Evolutionary conservation across 805 yeast genomes (phyloP).

Genomic region (Barnettozyma vustinii): DNA sequence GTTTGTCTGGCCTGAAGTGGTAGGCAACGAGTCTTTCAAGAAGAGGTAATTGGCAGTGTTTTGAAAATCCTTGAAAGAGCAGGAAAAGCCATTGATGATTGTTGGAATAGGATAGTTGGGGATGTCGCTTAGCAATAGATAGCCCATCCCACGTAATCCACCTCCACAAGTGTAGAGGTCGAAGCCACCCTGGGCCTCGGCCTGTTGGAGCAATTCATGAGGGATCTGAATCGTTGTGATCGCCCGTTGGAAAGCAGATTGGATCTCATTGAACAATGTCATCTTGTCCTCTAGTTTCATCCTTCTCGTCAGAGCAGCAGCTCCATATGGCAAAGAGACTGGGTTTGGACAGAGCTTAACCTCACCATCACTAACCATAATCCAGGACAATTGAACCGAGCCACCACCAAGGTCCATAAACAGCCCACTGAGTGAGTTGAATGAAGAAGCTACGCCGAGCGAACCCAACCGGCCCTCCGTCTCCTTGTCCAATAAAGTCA

Average conservation of each 20-base stretch:
- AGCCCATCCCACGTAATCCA: conserved; percentile 68
- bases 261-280: conserved; percentile 48
- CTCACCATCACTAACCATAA: conserved; percentile 49
- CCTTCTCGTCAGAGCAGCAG: conserved; percentile 59
- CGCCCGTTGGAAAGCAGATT: conserved; percentile 44
- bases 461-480: conserved; percentile 67
- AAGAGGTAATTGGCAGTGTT: conserved; percentile 46
- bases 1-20: conserved; percentile 1
- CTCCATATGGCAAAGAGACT: conserved; percentile 67
- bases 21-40: conserved; percentile 43
- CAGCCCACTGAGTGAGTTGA: conserved; percentile 59
- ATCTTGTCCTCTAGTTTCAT: conserved; percentile 45
- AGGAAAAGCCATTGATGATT: conserved; percentile 63
- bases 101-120: conserved; percentile 63
- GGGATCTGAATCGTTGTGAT: conserved; percentile 50
- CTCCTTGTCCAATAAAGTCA: conserved; percentile 50
- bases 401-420: conserved; percentile 76
- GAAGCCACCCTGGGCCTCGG: conserved; percentile 53
- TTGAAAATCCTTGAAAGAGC: conserved; percentile 47
- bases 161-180: conserved; percentile 69
- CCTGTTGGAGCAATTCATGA: conserved; percentile 41
- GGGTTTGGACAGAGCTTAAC: conserved; percentile 51
- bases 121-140: conserved; percentile 45
- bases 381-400: conserved; percentile 65
- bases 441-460: conserved; percentile 70